Evolutionary conservation across 768 basidiomycete species (phyloP).

Genomic region (Tephrocybe sp.): DNA sequence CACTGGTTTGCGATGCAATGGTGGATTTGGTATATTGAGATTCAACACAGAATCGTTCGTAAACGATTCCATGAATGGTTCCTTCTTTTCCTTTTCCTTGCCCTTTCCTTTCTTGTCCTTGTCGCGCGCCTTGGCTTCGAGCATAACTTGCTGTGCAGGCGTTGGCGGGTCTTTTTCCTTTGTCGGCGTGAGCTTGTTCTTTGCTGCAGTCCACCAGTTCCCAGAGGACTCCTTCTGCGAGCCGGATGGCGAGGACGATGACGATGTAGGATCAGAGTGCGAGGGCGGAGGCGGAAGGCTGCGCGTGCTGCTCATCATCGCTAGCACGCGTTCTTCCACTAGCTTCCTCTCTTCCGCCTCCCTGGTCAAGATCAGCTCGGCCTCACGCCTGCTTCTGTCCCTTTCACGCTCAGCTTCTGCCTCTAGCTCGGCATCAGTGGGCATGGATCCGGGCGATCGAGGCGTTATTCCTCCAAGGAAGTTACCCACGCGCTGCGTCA

Average conservation of each 20-base stretch:
- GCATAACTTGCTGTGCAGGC: conserved; percentile 81
- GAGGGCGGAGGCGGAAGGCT: conserved; percentile 61
- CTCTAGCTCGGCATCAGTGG: conserved; percentile 78
- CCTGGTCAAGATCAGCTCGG: conserved; percentile 69
- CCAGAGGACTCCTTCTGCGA: conserved; percentile 58
- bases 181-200: conserved; percentile 74
- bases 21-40: conserved; percentile 42
- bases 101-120: conserved; percentile 52
- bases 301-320: conserved; percentile 61
- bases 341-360: conserved; percentile 70
- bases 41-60: conserved; percentile 56
- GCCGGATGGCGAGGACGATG: conserved; percentile 61
- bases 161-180: conserved; percentile 76
- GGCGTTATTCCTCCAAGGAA: conserved; percentile 57
- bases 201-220: conserved; percentile 77
- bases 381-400: conserved; percentile 73
- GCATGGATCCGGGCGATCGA: conserved; percentile 40
- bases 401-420: conserved; percentile 79
- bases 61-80: conserved; percentile 57
- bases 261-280: conserved; percentile 49
- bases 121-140: conserved; percentile 68
- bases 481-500: conserved; percentile 73
- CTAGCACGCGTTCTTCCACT: conserved; percentile 73
- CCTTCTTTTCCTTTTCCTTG: conserved; percentile 58
- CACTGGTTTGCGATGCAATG: conserved; percentile 46